Conservation (phyloP, 2,329 filamentous ascomycete genomes). For the Alternaria brassicicola region DNA sequence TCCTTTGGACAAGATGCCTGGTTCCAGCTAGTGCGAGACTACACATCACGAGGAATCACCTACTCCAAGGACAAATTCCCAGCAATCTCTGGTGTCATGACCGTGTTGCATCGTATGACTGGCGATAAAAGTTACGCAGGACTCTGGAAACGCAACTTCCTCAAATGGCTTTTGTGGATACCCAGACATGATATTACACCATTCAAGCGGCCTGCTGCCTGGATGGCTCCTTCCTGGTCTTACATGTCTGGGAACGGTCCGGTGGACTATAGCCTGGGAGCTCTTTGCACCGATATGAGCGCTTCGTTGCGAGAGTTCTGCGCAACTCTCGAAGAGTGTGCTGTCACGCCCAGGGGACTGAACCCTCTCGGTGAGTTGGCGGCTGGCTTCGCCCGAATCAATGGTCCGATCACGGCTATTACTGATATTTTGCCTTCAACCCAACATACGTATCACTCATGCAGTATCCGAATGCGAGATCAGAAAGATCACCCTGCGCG, state of each 20-base stretch:
- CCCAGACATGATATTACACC: slow-evolving; percentile 2
- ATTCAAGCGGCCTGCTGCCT: neutral
- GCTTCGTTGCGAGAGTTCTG: neutral
- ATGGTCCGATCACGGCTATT: neutral
- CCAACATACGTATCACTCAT: neutral
- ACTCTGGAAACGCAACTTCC: slow-evolving; percentile 11
- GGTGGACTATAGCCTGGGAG: neutral
- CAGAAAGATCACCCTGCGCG: neutral
- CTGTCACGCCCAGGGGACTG: slow-evolving; percentile 3
- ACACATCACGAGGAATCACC: slow-evolving; percentile 14
- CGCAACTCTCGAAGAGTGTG: slow-evolving; percentile 2
- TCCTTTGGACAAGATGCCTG: neutral
- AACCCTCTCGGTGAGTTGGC: slow-evolving; percentile 16
- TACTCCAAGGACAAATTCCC: slow-evolving; percentile 17
- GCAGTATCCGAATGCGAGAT: neutral
- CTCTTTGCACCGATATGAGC: neutral
- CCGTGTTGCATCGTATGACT: slow-evolving; percentile 3
- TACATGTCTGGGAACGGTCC: slow-evolving; percentile 7
- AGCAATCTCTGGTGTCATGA: slow-evolving; percentile 10
- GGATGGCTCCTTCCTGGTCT: slow-evolving; percentile 16
- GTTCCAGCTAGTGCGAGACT: slow-evolving; percentile 7
- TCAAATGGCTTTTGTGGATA: slow-evolving; percentile 11
- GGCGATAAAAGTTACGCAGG: slow-evolving; percentile 13
- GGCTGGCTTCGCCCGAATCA: slow-evolving; percentile 10
- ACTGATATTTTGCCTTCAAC: neutral